Conservation (phyloP, 139 green algal genomes). For the Chlorella sp. region DNA sequence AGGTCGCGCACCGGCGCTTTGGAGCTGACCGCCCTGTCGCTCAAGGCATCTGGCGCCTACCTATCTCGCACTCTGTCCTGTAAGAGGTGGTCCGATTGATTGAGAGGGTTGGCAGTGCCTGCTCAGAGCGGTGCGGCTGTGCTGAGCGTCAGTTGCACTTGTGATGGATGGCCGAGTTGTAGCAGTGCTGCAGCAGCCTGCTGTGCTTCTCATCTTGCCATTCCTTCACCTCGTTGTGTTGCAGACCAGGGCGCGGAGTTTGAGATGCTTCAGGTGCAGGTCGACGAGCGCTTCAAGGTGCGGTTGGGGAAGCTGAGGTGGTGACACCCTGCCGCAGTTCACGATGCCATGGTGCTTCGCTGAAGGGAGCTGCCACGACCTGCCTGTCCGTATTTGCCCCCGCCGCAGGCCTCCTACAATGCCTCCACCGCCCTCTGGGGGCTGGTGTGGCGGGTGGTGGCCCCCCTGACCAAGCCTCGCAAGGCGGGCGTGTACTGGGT, state of each 20-base stretch:
- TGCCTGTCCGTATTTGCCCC: too few species aligned
- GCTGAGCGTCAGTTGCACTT: too few species aligned
- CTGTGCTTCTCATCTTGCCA: too few species aligned
- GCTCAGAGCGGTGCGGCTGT: too few species aligned
- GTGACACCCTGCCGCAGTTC: not conserved
- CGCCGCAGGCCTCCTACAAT: not conserved
- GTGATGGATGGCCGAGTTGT: too few species aligned
- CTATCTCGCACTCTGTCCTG: slow-evolving; percentile 78
- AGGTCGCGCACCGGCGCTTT: slow-evolving; percentile 73
- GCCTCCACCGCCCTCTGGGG: not conserved
- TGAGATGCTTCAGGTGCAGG: slow-evolving; percentile 59
- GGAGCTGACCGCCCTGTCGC: slow-evolving; percentile 72
- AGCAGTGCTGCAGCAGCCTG: too few species aligned
- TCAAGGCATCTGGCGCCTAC: slow-evolving; percentile 48
- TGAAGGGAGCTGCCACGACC: too few species aligned
- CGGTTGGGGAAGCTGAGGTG: not conserved
- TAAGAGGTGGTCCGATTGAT: too few species aligned
- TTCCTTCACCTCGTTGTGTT: too few species aligned
- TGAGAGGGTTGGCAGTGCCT: too few species aligned
- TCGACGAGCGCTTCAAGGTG: slow-evolving; percentile 64
- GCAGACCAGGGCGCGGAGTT: slow-evolving; percentile 73
- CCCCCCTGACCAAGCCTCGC: not conserved
- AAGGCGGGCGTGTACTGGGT: not conserved
- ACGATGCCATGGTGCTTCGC: too few species aligned
- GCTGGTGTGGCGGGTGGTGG: not conserved